Percentiles rank a stretch among this genome's conserved stretches.
Evolutionary conservation across 371 early-diverging fungal genomes (phyloP).

Genomic region (Zopfochytrium polystomum): DNA sequence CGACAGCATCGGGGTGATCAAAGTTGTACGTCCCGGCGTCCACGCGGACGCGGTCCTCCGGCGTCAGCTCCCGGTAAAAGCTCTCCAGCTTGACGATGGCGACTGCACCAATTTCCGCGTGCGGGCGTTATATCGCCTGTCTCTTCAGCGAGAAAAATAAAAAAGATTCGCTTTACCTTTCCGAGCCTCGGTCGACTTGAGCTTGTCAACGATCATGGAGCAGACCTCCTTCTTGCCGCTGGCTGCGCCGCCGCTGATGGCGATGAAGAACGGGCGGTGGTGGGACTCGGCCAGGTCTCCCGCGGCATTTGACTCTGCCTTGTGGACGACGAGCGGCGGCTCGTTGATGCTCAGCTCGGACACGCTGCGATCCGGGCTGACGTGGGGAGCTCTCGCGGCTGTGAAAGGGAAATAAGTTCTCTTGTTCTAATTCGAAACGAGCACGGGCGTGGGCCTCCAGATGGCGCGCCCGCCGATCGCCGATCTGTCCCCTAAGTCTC

Average conservation of each 20-base stretch:
- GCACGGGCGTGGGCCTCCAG: too few relatives aligned
- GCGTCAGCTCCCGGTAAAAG: constrained; percentile 53
- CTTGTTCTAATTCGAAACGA: too few relatives aligned
- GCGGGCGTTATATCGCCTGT: not conserved
- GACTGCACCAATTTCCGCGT: not conserved
- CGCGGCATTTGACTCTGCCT: too few relatives aligned
- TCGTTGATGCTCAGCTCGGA: too few relatives aligned
- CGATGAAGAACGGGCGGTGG: constrained; percentile 38
- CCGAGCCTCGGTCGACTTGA: too few relatives aligned
- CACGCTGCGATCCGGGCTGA: too few relatives aligned
- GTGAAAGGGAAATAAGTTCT: too few relatives aligned
- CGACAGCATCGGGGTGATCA: constrained; percentile 65
- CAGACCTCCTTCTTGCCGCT: constrained; percentile 34
- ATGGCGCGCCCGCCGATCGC: too few relatives aligned
- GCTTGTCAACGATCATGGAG: constrained; percentile 24
- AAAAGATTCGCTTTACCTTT: too few relatives aligned
- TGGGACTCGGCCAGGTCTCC: too few relatives aligned
- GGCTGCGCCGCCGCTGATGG: constrained; percentile 34
- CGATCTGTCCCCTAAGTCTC: too few relatives aligned
- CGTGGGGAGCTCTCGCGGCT: too few relatives aligned
- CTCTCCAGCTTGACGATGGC: constrained; percentile 52
- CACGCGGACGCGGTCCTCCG: constrained; percentile 43
- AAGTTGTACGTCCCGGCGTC: constrained; percentile 55
- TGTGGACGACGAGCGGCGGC: not conserved
- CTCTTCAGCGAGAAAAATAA: not conserved